Conservation (phyloP, 495 filamentous ascomycete genomes). For the Apodospora peruviana region DNA sequence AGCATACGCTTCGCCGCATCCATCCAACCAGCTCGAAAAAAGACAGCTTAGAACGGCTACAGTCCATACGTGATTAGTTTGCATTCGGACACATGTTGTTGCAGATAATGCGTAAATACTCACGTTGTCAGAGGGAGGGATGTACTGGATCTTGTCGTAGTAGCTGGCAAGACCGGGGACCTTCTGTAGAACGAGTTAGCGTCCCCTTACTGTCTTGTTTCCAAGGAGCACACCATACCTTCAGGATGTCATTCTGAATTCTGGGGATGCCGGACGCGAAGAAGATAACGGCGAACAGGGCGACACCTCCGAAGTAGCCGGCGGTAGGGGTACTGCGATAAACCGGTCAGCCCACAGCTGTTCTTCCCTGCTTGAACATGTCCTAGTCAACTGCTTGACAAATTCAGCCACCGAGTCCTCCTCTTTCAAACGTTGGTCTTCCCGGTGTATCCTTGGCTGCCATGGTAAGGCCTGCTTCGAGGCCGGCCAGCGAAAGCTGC, state of each 20-base stretch:
- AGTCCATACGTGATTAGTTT: slow-evolving; percentile 5
- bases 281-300: slow-evolving; percentile 52
- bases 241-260: slow-evolving; percentile 50
- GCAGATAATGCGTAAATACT: slow-evolving; percentile 8
- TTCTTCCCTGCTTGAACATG: not conserved
- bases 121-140: slow-evolving; percentile 56
- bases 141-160: slow-evolving; percentile 45
- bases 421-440: not conserved
- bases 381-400: not conserved
- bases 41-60: slow-evolving; percentile 40
- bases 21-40: no score
- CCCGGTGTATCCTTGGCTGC: not conserved
- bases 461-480: not conserved
- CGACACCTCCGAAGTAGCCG: slow-evolving; percentile 48
- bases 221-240: slow-evolving; percentile 26
- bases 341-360: not conserved
- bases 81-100: not conserved
- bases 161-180: slow-evolving; percentile 45
- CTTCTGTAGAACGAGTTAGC: slow-evolving; percentile 36
- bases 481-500: no score
- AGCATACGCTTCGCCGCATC: no score
- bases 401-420: not conserved
- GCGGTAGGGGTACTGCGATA: slow-evolving; percentile 36
- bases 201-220: no score
- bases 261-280: slow-evolving; percentile 55